Evolutionary conservation across 2,329 filamentous ascomycete species (phyloP).

Genomic region (Hymenoscyphus repandus): DNA sequence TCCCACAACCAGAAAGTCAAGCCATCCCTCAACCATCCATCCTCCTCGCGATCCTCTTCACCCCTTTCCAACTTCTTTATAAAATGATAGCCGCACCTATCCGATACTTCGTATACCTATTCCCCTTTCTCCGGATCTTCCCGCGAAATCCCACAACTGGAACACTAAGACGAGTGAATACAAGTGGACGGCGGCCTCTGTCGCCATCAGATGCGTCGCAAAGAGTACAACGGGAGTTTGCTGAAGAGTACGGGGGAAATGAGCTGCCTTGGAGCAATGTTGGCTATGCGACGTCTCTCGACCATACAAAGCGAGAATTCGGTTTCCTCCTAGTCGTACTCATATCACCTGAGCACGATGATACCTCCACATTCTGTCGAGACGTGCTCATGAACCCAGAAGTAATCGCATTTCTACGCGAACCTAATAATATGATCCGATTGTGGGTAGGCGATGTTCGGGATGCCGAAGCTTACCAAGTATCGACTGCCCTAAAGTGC

Average conservation of each 20-base stretch:
- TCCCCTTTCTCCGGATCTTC: constrained; percentile 72
- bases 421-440: constrained; percentile 72
- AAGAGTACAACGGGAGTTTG: constrained; percentile 86
- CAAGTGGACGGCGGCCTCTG: constrained; percentile 66
- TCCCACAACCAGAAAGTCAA: constrained; percentile 65
- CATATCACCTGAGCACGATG: constrained; percentile 89
- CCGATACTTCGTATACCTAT: constrained; percentile 42
- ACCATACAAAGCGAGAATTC: constrained; percentile 82
- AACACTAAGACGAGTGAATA: constrained; percentile 51
- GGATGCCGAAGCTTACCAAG: constrained; percentile 91
- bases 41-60: constrained; percentile 70
- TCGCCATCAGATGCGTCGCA: constrained; percentile 83
- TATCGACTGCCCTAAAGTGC: constrained; percentile 78
- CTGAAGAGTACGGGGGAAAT: constrained; percentile 80
- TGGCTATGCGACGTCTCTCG: constrained; percentile 87
- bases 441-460: constrained; percentile 91
- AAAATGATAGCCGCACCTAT: constrained; percentile 63
- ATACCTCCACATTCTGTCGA: constrained; percentile 74
- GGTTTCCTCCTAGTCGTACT: constrained; percentile 89
- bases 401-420: constrained; percentile 67
- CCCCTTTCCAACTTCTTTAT: constrained; percentile 77
- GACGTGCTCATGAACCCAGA: constrained; percentile 76
- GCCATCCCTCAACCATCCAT: constrained; percentile 66
- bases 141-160: constrained; percentile 51
- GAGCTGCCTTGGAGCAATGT: constrained; percentile 76